Evolutionary conservation across 768 basidiomycete species (phyloP), one percentile per base, ranked within the genome.

Genomic region (Pleurotus giganteus): DNA sequence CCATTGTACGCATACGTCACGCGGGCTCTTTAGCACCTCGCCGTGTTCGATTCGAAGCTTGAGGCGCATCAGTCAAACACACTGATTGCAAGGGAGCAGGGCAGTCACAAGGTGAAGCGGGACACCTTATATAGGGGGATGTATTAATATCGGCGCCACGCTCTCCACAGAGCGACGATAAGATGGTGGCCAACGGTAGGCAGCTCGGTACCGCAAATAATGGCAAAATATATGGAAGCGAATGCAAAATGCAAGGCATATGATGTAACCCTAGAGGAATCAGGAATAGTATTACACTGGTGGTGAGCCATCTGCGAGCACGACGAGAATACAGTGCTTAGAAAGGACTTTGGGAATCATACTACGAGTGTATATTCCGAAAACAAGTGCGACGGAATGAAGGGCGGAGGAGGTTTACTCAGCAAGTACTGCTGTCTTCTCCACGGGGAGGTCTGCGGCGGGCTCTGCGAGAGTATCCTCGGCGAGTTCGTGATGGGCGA

Each of bases 401-500:
- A 26, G 21, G 12, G 24, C 9, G 9, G 44, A 5, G 9, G 19
- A 4, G n/a, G 53, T 17, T 53, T 50, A 62, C 57, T 36, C 55
- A 12, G 12, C 45, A 26, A 53, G 57, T 41, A 39, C 57, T 51
- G 55, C n/a, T 4, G 55, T n/a, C 27, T 50, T 27, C 28, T 53
- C 39, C 32, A 50, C 36, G 26, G 53, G 56, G 27, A 17, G 9
- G 36, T 34, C 31, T 32, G 47, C 6, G 17, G 47, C 23, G 32
- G 27, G 43, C 36, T 56, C 53, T 56, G 55, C 37, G 55, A 49
- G 51, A 44, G 69, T 67, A 31, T 70, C 68, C 43, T 65, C 60
- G 23, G 63, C 69, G 55, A 66, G 68, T 43, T 71, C 69, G 57
- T 74, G 67, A 50, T 79, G 74, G 36, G 74, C 65, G 21, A 81